Conservation (phyloP, 2,329 filamentous ascomycete genomes). For the Botryotinia globosa region DNA sequence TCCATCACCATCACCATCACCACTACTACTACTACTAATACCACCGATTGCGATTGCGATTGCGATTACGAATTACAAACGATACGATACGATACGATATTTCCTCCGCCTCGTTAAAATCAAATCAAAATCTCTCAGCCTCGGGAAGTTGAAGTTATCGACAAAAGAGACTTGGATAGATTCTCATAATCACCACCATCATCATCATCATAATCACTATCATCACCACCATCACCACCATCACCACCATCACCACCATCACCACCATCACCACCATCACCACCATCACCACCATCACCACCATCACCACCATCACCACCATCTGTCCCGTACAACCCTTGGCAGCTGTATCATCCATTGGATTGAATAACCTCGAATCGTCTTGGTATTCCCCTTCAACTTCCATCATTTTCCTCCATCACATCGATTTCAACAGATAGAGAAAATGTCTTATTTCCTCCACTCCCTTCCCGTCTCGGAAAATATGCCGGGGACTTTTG, state of each 20-base stretch:
- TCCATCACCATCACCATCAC: too few species aligned
- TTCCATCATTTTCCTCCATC: background rate
- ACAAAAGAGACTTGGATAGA: background rate
- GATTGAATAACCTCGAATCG: background rate
- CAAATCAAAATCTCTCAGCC: background rate
- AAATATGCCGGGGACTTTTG: constrained; percentile 32
- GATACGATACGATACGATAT: too few species aligned
- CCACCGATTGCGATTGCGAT: background rate
- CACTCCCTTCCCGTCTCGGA: constrained; percentile 17
- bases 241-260: background rate
- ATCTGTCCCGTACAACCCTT: background rate
- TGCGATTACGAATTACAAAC: background rate
- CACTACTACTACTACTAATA: background rate
- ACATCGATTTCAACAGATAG: background rate
- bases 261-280: background rate
- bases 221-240: background rate
- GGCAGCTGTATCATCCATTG: background rate
- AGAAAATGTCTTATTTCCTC: constrained; percentile 29
- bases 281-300: background rate
- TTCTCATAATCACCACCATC: background rate
- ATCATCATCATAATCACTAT: background rate
- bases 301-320: background rate
- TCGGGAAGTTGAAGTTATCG: background rate
- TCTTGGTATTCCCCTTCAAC: background rate
- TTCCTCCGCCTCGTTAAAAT: background rate